Conservation (phyloP, 2,329 filamentous ascomycete genomes). For the Dothistroma septosporum region DNA sequence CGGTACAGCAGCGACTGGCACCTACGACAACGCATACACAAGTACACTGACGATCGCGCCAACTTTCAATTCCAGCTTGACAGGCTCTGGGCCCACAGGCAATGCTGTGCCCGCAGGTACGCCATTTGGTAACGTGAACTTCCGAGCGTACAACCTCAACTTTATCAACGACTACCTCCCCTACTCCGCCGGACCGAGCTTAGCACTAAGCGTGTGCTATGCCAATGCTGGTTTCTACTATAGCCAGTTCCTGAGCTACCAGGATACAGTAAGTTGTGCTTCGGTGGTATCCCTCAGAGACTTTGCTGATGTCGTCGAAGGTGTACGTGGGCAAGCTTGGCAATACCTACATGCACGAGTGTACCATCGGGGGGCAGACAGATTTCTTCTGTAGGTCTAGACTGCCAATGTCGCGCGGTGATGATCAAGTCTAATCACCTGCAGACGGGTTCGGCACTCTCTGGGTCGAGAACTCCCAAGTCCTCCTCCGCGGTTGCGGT, state of each 20-base stretch:
- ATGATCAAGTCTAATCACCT: background rate
- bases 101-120: conserved; percentile 58
- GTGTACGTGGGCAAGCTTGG: conserved; percentile 64
- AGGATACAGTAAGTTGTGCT: conserved; percentile 55
- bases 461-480: conserved; percentile 53
- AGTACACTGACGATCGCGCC: conserved; percentile 60
- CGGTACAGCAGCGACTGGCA: conserved; percentile 39
- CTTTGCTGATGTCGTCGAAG: conserved; percentile 28
- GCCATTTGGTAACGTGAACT: conserved; percentile 60
- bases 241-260: conserved; percentile 62
- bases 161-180: conserved; percentile 58
- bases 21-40: conserved; percentile 60
- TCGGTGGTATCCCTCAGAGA: background rate
- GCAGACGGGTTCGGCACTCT: conserved; percentile 54
- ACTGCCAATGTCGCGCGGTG: background rate
- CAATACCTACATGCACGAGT: conserved; percentile 61
- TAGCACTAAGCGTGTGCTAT: conserved; percentile 58
- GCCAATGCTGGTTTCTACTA: conserved; percentile 66
- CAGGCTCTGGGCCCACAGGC: conserved; percentile 59
- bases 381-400: conserved; percentile 55
- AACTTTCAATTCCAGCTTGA: conserved; percentile 59
- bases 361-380: conserved; percentile 59
- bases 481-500: conserved; percentile 58
- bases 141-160: conserved; percentile 64
- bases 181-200: conserved; percentile 52